Evolutionary conservation across 2,329 filamentous ascomycete species (phyloP), one percentile per base, ranked within the genome.

Genomic region (Nemania diffusa): DNA sequence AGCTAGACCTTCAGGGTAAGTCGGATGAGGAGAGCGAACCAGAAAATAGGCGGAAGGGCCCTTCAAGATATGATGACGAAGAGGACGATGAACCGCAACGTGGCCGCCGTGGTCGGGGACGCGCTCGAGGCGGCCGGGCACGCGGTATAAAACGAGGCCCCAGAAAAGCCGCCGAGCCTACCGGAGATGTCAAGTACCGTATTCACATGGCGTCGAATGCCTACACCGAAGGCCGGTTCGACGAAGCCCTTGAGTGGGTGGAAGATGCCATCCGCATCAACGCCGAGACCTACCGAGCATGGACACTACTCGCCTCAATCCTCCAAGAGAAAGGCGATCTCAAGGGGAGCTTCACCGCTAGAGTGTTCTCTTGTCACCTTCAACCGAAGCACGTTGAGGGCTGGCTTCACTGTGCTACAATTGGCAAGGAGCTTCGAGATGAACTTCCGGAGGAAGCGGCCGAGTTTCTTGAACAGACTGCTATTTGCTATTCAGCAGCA

Each of bases 201-300:
- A 84, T 94, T 56, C 85, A 86, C 53, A 83, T 87, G 74, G 92
- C 92, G 2, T 92, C 89, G 65, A 84, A 90, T 67, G 87, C 89
- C 4, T 94, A 90, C 74, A 83, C 93, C 65, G 82, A 85, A 9
- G 83, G 85, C 27, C 84, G 90, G 22, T 89, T 90, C 69, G 83
- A 87, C 5, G 81, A 84, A 46, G 90, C 91, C 5, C 80, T 88
- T 40, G 83, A 85, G 17, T 81, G 87, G 24, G 85, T 88, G 8
- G 84, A 85, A 46, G 88, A 91, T 72, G 86, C 91, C 64, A 90
- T 91, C 73, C 84, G 88, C 57, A 89, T 91, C 75, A 91, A 91
- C 69, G 88, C 87, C 22, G 88, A 91, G 75, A 90, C 88, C 1
- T 84, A 89, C 68, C 84, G 88, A 71, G 89, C 90, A 26, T 91